A percentile compares a stretch with the other conserved stretches of the same genome.
These are phyloP conservation scores for Penicillium flavigenum DNA, from an alignment of 495 filamentous ascomycete genomes.

Conservation along the genomic window DNA sequence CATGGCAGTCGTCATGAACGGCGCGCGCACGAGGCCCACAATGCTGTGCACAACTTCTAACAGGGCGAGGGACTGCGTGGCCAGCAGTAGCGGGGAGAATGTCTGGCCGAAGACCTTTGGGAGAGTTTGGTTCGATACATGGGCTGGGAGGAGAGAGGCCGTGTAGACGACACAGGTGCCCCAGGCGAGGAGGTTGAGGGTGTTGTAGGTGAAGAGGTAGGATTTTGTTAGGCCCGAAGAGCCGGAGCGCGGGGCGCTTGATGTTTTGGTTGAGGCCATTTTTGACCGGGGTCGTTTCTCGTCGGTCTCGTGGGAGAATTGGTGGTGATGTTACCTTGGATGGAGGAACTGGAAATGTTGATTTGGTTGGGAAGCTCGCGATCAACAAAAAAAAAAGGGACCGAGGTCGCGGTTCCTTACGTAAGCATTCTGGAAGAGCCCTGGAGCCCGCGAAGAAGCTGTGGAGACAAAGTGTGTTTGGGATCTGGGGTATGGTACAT, in stretches of 20 bases:
- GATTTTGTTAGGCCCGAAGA: constrained; percentile 28
- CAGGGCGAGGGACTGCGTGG: constrained; percentile 78
- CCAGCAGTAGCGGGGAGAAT: constrained; percentile 66
- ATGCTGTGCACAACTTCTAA: constrained; percentile 80
- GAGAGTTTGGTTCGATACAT: constrained; percentile 38
- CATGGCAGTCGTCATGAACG: constrained; percentile 80
- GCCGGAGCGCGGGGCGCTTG: constrained; percentile 22
- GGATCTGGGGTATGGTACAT: constrained; percentile 4
- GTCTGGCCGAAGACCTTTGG: constrained; percentile 53
- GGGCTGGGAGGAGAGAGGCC: constrained; percentile 41
- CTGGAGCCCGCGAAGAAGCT: constrained; percentile 3
- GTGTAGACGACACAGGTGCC: constrained; percentile 62
- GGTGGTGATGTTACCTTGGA: constrained; percentile 1
- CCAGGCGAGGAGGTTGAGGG: constrained; percentile 74
- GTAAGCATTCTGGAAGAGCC: constrained; percentile 27
- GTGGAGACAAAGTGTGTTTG: constrained; percentile 4
- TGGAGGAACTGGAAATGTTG: constrained; percentile 12
- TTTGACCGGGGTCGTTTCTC: neutral
- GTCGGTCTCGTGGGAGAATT: constrained; percentile 16
- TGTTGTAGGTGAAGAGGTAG: constrained; percentile 85
- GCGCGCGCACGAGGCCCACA: constrained; percentile 76
- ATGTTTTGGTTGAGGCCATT: constrained; percentile 9
- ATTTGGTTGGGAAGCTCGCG: constrained; percentile 9
- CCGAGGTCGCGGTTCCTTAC: constrained; percentile 21
- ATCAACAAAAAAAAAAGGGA: constrained; percentile 18